Percentiles rank a stretch among this genome's conserved stretches.
Conservation (phyloP, 768 basidiomycete genomes). For the Tylopilus felleus region DNA sequence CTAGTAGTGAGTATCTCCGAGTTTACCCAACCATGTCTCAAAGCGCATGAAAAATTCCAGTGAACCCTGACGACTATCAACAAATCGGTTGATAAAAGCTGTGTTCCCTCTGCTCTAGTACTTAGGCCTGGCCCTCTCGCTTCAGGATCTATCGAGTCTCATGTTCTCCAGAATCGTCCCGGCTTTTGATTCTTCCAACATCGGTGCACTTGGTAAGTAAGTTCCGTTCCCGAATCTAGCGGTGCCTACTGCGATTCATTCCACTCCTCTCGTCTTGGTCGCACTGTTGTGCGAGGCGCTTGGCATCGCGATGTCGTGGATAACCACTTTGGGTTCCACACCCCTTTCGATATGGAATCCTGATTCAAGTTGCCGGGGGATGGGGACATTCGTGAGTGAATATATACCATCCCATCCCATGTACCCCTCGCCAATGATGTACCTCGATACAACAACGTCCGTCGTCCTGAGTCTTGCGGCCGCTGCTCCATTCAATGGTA, state of each 20-base stretch:
- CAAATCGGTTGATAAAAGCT: neutral
- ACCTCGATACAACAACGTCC: slow-evolving; percentile 48
- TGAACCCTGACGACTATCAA: neutral
- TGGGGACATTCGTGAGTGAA: slow-evolving; percentile 39
- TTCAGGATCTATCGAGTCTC: slow-evolving; percentile 38
- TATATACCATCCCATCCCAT: no score
- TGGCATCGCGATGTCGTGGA: slow-evolving; percentile 51
- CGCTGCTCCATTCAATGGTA: slow-evolving; percentile 56
- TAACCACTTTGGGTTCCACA: slow-evolving; percentile 78
- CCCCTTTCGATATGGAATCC: slow-evolving; percentile 66
- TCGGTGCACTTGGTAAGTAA: slow-evolving; percentile 48
- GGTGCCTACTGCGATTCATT: no score
- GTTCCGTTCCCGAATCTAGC: neutral
- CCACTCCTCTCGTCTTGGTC: slow-evolving; percentile 62
- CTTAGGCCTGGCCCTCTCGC: slow-evolving; percentile 1
- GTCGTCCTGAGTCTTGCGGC: slow-evolving; percentile 63
- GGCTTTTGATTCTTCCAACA: slow-evolving; percentile 56
- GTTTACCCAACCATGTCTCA: neutral
- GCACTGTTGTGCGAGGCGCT: slow-evolving; percentile 56
- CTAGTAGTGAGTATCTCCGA: no score
- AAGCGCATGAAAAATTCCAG: neutral
- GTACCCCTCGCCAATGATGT: no score
- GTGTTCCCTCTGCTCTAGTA: neutral
- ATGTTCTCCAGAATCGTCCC: slow-evolving; percentile 74
- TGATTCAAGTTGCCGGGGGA: slow-evolving; percentile 65